phyloP scores from a whole-genome alignment of 495 filamentous ascomycete genomes.

The Neurospora sp. region DNA sequence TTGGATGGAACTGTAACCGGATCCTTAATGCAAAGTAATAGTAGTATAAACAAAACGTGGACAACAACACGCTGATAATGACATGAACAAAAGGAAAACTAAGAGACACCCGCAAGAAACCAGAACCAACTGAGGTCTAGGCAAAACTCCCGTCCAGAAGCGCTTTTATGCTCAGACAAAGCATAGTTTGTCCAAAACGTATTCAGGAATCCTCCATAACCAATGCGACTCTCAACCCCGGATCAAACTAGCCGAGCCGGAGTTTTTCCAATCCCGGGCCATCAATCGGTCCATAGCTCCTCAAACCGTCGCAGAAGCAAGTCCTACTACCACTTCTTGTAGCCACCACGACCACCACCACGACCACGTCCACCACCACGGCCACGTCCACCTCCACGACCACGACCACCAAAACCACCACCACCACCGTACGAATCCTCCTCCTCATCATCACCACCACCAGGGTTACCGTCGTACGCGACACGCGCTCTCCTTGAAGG shows the following conservation, averaged over 20 bases:
- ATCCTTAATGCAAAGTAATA: neutral
- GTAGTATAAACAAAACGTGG: neutral
- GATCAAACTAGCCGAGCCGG: neutral
- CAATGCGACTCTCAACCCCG: neutral
- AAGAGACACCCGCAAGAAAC: neutral
- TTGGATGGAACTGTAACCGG: neutral
- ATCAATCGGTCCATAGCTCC: neutral
- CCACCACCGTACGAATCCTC: neutral
- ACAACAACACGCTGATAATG: neutral
- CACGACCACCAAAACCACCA: neutral
- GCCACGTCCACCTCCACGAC: slow-evolving; percentile 1
- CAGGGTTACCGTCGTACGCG: slow-evolving; percentile 6
- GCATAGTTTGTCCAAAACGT: no score
- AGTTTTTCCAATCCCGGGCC: neutral
- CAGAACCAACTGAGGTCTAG: neutral
- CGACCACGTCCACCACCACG: slow-evolving; percentile 7
- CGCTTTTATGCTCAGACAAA: neutral
- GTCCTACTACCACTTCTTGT: neutral
- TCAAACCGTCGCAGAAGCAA: neutral
- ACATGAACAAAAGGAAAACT: neutral
- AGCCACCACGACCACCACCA: neutral
- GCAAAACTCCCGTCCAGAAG: neutral
- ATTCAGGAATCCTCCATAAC: neutral
- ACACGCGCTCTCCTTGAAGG: slow-evolving; percentile 20
- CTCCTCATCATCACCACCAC: neutral